Conservation (phyloP, 1,284 basidiomycete species). For the Polyporus tsugae region DNA sequence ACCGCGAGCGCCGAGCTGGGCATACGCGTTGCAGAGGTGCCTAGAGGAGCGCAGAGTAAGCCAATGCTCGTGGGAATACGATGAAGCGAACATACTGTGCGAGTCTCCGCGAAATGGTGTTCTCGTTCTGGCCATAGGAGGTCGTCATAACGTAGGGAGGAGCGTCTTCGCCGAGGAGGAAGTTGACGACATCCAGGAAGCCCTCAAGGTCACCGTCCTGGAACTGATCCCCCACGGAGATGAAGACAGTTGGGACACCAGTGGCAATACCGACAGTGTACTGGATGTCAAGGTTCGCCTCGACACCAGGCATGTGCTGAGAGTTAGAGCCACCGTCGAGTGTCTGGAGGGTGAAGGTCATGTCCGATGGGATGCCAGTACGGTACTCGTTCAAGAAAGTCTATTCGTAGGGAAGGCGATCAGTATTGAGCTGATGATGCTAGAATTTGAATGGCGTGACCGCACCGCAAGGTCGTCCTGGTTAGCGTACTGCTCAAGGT, state of each 20-base stretch:
- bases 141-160: conserved; percentile 61
- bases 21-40: conserved; percentile 29
- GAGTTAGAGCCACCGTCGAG: conserved; percentile 57
- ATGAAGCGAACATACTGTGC: conserved; percentile 55
- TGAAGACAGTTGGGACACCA: conserved; percentile 42
- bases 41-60: conserved; percentile 8
- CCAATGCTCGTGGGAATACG: no score
- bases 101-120: conserved; percentile 47
- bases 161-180: conserved; percentile 45
- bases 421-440: neutral
- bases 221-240: conserved; percentile 54
- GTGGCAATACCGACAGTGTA: conserved; percentile 61
- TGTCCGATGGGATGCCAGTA: conserved; percentile 43
- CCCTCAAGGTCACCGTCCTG: conserved; percentile 34
- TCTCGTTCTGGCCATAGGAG: conserved; percentile 40
- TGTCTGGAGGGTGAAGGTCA: conserved; percentile 48
- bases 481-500: conserved; percentile 61
- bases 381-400: conserved; percentile 40
- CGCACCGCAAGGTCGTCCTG: conserved; percentile 53
- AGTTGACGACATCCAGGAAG: conserved; percentile 40
- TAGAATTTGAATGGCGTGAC: neutral
- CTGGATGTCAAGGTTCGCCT: conserved; percentile 72
- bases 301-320: no score
- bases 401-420: conserved; percentile 19
- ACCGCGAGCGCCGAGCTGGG: conserved; percentile 63